phyloP scores from a whole-genome alignment of 139 green algal genomes.

The Mychonastes homosphaera region DNA sequence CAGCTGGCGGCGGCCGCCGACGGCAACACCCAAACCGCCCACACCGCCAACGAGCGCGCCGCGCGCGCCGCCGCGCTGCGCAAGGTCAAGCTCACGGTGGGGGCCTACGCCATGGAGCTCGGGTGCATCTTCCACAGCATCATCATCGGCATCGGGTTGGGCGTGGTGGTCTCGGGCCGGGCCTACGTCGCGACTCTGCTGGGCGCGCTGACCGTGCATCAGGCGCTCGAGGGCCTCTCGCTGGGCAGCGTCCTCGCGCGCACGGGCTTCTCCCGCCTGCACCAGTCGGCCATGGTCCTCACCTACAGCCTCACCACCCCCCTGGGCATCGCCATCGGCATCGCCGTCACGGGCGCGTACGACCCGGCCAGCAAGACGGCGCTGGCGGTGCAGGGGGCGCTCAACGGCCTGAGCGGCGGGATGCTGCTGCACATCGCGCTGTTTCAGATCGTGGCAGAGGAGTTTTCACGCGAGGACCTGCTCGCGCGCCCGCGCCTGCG shows the following conservation, averaged over 20 bases:
- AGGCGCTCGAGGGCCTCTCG: conserved; percentile 38
- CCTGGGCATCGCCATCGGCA: conserved; percentile 44
- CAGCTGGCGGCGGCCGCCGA: no score
- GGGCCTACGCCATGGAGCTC: conserved; percentile 32
- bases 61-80: neutral
- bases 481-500: conserved; percentile 5
- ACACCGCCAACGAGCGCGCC: no score
- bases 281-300: conserved; percentile 21
- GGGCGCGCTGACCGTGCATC: conserved; percentile 41
- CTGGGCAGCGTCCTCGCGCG: conserved; percentile 32
- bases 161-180: conserved; percentile 13
- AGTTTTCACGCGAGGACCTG: conserved; percentile 26
- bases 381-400: conserved; percentile 29
- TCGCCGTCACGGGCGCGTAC: conserved; percentile 32
- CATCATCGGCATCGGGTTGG: conserved; percentile 27
- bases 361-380: conserved; percentile 16
- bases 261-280: conserved; percentile 14
- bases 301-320: conserved; percentile 47
- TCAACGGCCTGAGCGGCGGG: conserved; percentile 44
- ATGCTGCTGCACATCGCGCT: conserved; percentile 55
- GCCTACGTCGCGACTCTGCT: conserved; percentile 7
- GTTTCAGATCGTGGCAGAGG: conserved; percentile 44
- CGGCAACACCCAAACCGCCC: no score
- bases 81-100: neutral
- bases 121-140: conserved; percentile 34